A percentile compares a stretch with the other conserved stretches of the same genome.
Evolutionary conservation across 1,284 basidiomycete species (phyloP).

Genomic region (Irpex rosettiformis): DNA sequence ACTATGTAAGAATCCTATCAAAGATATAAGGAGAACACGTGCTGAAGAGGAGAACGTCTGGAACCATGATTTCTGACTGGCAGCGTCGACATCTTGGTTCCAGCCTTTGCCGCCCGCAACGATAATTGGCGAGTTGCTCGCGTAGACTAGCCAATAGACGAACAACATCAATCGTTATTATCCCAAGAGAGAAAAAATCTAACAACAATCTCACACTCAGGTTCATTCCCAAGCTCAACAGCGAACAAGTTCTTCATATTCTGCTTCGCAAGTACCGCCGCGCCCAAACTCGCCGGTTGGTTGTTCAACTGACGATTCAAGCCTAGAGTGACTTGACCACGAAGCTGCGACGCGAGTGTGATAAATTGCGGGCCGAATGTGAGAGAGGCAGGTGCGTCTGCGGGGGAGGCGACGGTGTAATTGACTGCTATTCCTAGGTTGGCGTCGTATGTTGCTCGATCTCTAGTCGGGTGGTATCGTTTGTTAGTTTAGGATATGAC

Average conservation of each 20-base stretch:
- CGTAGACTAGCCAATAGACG: constrained; percentile 23
- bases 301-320: constrained; percentile 40
- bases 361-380: constrained; percentile 41
- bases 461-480: too few relatives aligned
- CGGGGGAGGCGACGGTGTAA: constrained; percentile 36
- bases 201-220: constrained; percentile 32
- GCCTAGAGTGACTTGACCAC: constrained; percentile 37
- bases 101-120: constrained; percentile 27
- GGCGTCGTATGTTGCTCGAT: constrained; percentile 38
- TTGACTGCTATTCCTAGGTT: constrained; percentile 32
- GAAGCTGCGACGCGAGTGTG: constrained; percentile 31
- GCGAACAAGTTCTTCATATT: constrained; percentile 35
- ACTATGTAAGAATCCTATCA: neutral
- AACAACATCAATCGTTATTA: neutral
- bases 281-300: constrained; percentile 33
- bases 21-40: constrained; percentile 5
- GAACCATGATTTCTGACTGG: constrained; percentile 37
- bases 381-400: constrained; percentile 35
- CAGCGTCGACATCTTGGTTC: constrained; percentile 32
- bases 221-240: constrained; percentile 43
- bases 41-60: constrained; percentile 32
- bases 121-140: constrained; percentile 30
- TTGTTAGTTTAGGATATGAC: too few relatives aligned
- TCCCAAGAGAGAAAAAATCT: neutral
- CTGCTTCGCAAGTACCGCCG: constrained; percentile 32